Evolutionary conservation across 371 early-diverging fungal species (phyloP).

Genomic region (Mortierella sp.): DNA sequence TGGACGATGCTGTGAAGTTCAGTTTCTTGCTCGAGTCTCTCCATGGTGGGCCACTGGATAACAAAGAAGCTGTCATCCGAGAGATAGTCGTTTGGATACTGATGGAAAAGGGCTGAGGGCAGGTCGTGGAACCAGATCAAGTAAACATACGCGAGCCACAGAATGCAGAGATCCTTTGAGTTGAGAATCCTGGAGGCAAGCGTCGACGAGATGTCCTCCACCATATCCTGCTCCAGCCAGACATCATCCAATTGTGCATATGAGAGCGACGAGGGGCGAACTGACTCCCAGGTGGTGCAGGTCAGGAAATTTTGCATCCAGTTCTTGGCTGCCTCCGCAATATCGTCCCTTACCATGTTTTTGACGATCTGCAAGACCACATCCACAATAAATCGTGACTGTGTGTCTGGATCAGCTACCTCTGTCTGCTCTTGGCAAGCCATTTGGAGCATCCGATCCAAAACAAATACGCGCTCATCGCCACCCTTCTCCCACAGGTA

Average conservation of each 20-base stretch:
- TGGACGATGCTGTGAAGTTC: constrained; percentile 47
- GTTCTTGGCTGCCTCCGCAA: constrained; percentile 49
- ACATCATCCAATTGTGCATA: constrained; percentile 39
- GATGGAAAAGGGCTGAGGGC: constrained; percentile 36
- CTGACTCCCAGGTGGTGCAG: constrained; percentile 27
- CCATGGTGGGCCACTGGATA: constrained; percentile 41
- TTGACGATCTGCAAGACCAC: constrained; percentile 45
- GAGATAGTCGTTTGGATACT: constrained; percentile 35
- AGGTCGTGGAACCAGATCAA: constrained; percentile 55
- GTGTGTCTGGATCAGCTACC: background rate
- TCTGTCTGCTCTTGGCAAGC: constrained; percentile 28
- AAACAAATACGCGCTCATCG: constrained; percentile 32
- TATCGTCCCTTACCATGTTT: constrained; percentile 20
- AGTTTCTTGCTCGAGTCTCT: constrained; percentile 39
- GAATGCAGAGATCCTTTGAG: constrained; percentile 38
- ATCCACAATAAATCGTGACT: constrained; percentile 41
- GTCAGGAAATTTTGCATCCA: constrained; percentile 53
- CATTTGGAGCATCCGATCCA: constrained; percentile 42
- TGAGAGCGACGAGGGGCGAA: constrained; percentile 33
- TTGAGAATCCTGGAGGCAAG: constrained; percentile 33
- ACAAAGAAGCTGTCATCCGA: constrained; percentile 30
- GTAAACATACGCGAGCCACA: constrained; percentile 49
- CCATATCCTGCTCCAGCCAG: constrained; percentile 50
- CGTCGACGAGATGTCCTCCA: constrained; percentile 39
- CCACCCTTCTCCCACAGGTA: constrained; percentile 41